Evolutionary conservation across 257 asterid species (phyloP).

Genomic region (Solanum rostratum): DNA sequence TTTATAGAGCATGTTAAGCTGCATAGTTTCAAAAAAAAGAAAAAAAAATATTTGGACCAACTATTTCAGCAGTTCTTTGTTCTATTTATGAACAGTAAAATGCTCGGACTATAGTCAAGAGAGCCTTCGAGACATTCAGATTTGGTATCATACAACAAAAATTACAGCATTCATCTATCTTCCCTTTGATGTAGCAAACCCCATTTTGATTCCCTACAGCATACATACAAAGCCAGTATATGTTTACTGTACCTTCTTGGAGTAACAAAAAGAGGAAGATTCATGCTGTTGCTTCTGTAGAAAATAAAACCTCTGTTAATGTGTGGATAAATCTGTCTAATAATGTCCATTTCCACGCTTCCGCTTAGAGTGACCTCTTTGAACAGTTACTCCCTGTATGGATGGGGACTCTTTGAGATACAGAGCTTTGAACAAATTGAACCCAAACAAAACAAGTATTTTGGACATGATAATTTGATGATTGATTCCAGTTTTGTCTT

Average conservation of each 20-base stretch:
- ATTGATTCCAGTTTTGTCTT: neutral
- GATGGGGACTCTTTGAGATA: neutral
- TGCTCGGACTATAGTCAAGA: neutral
- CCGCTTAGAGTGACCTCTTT: slow-evolving; percentile 7
- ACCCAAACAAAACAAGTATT: neutral
- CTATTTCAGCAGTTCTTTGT: neutral
- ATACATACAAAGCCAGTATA: neutral
- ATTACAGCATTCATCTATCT: neutral
- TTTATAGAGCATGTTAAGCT: neutral
- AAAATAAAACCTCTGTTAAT: no score
- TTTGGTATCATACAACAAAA: neutral
- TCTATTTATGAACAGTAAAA: neutral
- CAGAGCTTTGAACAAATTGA: neutral
- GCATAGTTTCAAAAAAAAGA: no score
- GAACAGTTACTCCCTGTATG: neutral
- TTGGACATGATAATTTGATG: neutral
- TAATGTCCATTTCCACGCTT: slow-evolving; percentile 13
- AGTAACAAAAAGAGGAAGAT: neutral
- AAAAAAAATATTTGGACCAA: neutral
- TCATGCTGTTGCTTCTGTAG: neutral
- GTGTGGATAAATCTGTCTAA: neutral
- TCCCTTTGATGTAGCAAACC: neutral
- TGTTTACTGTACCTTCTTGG: neutral
- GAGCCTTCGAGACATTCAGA: neutral
- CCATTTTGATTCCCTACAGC: neutral